These are phyloP conservation scores for Scleroderma bovista DNA, from an alignment of 768 basidiomycete species.

Conservation along the genomic window DNA sequence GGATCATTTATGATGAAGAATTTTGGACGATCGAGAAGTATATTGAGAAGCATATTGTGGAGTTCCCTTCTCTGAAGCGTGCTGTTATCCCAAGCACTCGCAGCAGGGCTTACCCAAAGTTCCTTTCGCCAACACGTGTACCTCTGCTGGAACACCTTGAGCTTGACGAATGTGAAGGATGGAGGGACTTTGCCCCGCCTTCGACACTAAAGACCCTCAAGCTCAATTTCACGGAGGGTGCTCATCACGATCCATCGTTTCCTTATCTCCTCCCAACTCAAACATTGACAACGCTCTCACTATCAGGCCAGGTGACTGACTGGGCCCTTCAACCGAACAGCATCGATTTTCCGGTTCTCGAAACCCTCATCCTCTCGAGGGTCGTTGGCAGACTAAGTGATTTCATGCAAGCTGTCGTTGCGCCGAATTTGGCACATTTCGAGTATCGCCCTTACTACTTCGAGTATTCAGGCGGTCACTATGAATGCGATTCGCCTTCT, in stretches of 20 bases:
- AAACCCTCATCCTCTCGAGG: not conserved
- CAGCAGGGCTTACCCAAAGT: not conserved
- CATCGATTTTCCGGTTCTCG: not conserved
- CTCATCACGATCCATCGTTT: too few species aligned
- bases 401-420: not conserved
- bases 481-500: not conserved
- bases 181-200: not conserved
- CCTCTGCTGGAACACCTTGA: not conserved
- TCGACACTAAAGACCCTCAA: not conserved
- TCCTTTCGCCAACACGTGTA: not conserved
- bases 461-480: too few species aligned
- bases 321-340: not conserved
- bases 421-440: not conserved
- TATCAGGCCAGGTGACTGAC: not conserved
- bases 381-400: not conserved
- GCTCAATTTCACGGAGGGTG: slow-evolving; percentile 15
- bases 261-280: not conserved
- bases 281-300: not conserved
- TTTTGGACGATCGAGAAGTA: too few species aligned
- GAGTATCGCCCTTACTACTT: not conserved
- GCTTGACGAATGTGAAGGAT: not conserved
- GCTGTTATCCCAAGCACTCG: not conserved
- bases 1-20: not conserved
- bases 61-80: not conserved
- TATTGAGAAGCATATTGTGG: too few species aligned